phyloP scores from a whole-genome alignment of 257 asterid genomes.

The Apocynum venetum region DNA sequence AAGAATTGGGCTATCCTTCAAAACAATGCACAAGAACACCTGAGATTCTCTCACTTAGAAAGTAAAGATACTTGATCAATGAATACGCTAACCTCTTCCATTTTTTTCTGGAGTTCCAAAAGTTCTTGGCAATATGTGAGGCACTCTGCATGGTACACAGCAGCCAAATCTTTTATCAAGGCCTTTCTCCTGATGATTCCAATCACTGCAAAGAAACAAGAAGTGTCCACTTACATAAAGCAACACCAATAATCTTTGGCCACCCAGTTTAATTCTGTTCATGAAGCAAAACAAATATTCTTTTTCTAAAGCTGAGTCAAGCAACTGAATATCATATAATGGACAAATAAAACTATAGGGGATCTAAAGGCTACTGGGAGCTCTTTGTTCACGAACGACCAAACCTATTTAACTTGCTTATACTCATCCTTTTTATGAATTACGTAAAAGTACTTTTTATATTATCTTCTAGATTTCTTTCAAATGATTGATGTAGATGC shows the following conservation, averaged over 20 bases:
- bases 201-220: conserved; percentile 52
- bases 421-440: not conserved
- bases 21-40: not conserved
- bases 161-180: conserved; percentile 84
- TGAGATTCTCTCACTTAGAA: not conserved
- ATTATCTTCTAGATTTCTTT: not conserved
- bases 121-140: conserved; percentile 88
- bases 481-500: not conserved
- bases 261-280: not conserved
- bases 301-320: not conserved
- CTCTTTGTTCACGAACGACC: not conserved
- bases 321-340: not conserved
- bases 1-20: not conserved
- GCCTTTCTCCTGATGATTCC: conserved; percentile 89
- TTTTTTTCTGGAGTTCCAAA: conserved; percentile 74
- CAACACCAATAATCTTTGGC: not conserved
- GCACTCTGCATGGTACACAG: conserved; percentile 87
- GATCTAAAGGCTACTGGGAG: not conserved
- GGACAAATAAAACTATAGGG: not conserved
- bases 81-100: conserved; percentile 58
- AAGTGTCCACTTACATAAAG: conserved; percentile 15
- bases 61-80: not conserved
- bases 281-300: not conserved
- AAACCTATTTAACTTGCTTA: not conserved
- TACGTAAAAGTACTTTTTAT: not conserved